A percentile compares a stretch with the other conserved stretches of the same genome.
Evolutionary conservation across 768 basidiomycete genomes (phyloP).

Genomic region (Lentinula sp.): DNA sequence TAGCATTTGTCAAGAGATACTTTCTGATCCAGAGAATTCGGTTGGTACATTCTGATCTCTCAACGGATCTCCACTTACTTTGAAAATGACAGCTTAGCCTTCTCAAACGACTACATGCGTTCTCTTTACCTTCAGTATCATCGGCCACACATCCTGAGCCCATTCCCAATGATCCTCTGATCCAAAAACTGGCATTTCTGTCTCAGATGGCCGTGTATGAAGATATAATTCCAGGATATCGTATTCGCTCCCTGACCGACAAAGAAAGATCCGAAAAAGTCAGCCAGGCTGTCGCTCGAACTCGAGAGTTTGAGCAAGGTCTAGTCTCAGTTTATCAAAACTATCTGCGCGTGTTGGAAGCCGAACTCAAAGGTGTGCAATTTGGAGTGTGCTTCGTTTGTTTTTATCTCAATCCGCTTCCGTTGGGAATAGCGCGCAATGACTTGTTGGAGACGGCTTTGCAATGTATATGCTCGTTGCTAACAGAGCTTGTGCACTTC

Average conservation of each 20-base stretch:
- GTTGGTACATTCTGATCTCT: slow-evolving; percentile 39
- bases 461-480: slow-evolving; percentile 82
- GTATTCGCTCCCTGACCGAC: slow-evolving; percentile 87
- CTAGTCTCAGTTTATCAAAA: slow-evolving; percentile 83
- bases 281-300: slow-evolving; percentile 83
- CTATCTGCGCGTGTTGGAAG: slow-evolving; percentile 81
- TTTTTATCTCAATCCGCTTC: slow-evolving; percentile 8
- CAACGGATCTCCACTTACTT: neutral
- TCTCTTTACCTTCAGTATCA: slow-evolving; percentile 73
- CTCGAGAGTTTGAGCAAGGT: slow-evolving; percentile 95
- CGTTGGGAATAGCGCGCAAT: slow-evolving; percentile 44
- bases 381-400: neutral
- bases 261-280: slow-evolving; percentile 91
- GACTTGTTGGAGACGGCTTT: slow-evolving; percentile 66
- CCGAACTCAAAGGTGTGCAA: slow-evolving; percentile 75
- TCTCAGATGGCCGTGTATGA: slow-evolving; percentile 94
- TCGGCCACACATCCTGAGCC: slow-evolving; percentile 65
- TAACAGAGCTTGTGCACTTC: slow-evolving; percentile 86
- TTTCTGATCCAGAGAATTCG: slow-evolving; percentile 92
- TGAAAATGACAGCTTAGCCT: slow-evolving; percentile 63
- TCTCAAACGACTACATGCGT: slow-evolving; percentile 82
- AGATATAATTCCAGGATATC: slow-evolving; percentile 93
- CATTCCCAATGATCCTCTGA: slow-evolving; percentile 70
- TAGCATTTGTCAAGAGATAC: slow-evolving; percentile 85
- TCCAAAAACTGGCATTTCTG: slow-evolving; percentile 84